Conservation (phyloP, 352 stramenopile genomes). For the Phytophthora citricola region DNA sequence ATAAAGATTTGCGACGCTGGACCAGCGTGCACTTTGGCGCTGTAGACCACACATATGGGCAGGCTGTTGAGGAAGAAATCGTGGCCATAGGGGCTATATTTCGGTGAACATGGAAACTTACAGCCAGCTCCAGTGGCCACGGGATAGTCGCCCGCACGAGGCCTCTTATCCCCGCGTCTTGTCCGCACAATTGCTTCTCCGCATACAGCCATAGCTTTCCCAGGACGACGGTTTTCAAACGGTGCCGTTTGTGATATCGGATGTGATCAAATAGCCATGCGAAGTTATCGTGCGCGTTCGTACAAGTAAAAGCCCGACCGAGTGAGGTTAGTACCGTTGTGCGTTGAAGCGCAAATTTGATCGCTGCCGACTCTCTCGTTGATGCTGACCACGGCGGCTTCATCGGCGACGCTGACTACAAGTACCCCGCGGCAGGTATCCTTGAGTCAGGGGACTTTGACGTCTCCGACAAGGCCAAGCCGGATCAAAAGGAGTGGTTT, state of each 20-base stretch:
- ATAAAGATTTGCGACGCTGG: background rate
- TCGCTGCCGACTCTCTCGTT: slow-evolving; percentile 7
- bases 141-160: slow-evolving; percentile 8
- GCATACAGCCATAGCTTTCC: background rate
- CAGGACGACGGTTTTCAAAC: too few relatives aligned
- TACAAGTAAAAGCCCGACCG: too few relatives aligned
- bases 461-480: slow-evolving; percentile 5
- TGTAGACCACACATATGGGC: slow-evolving; percentile 9
- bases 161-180: slow-evolving; percentile 27
- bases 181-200: slow-evolving; percentile 18
- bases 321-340: background rate
- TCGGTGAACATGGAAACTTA: slow-evolving; percentile 10
- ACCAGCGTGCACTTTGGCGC: background rate
- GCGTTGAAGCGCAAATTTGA: slow-evolving; percentile 20
- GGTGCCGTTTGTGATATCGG: too few relatives aligned
- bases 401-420: too few relatives aligned
- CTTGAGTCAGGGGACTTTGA: background rate
- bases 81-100: background rate
- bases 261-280: background rate
- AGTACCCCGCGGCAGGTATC: too few relatives aligned
- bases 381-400: background rate
- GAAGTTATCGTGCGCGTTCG: background rate
- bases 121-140: background rate
- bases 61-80: slow-evolving; percentile 27
- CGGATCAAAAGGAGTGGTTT: slow-evolving; percentile 2